These are phyloP conservation scores for Panicum hallii DNA, from an alignment of 202 grass and related monocot species.

Conservation along the genomic window DNA sequence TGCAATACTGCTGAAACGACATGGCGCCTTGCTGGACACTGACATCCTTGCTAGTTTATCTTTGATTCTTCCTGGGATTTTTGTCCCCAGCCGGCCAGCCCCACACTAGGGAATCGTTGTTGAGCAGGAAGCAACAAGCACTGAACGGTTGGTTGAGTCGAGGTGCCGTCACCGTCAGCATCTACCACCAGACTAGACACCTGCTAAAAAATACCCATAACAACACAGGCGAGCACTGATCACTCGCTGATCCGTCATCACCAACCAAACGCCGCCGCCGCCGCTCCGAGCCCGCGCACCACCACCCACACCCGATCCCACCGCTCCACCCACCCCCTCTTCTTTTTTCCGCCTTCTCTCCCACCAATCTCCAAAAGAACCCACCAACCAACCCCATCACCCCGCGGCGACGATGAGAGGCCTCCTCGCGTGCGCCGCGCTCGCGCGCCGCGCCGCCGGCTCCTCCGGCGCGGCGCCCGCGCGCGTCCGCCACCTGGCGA, in stretches of 20 bases:
- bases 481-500: conserved; percentile 55
- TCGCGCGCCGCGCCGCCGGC: conserved; percentile 48
- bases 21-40: neutral
- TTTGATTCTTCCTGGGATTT: neutral
- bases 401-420: conserved; percentile 58
- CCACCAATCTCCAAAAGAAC: conserved; percentile 21
- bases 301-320: conserved; percentile 47
- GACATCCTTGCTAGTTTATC: conserved; percentile 2
- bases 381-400: neutral
- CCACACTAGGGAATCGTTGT: neutral
- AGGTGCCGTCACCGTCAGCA: conserved; percentile 16
- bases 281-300: conserved; percentile 24
- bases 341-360: neutral
- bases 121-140: neutral
- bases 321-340: conserved; percentile 46
- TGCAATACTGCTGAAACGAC: neutral
- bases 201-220: conserved; percentile 16
- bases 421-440: conserved; percentile 64
- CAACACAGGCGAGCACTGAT: conserved; percentile 23
- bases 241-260: conserved; percentile 30
- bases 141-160: neutral
- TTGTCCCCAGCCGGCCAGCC: neutral
- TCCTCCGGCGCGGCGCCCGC: neutral
- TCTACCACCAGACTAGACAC: conserved; percentile 38
- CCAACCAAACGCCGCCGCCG: neutral